Base-by-base conservation (phyloP, 1,139 yeast genomes). In the Pichia cactophila region DNA sequence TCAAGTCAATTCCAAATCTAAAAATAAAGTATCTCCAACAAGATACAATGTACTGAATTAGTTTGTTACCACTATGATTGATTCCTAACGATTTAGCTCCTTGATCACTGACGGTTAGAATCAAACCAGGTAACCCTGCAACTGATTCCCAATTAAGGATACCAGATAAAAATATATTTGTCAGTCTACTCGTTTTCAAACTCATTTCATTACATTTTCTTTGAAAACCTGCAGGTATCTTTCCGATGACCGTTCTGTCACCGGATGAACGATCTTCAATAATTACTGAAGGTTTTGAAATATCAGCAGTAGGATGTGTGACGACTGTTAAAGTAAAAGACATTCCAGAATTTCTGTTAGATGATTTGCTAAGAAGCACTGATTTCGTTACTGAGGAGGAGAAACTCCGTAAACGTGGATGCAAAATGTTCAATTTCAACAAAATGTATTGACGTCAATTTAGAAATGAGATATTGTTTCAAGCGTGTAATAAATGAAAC, bases 11-110 rank as follows among this genome's bases (percentile, higher is more conserved):
- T 3, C 94, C 94, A 57, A 81, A 78, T 57, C 96, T 76, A 64
- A 86, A 88, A n/a, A 89, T 88, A 67, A 90, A 90, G 55, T 81
- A 81, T 56, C 96, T 73, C 96, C 97, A 89, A 0, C 92, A 79
- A 4, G 89, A 76, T 20, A 83, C 78, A 44, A 79, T 72, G 65
- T 78, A 84, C 42, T 75, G 71, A 35, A 75, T 58, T 31, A 81
- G 58, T 42, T 69, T 64, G 33, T 53, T 55, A 26, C 80, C 81
- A 43, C 63, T 56, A 45, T 79, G 74, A 49, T 66, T 69, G 2
- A 83, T 55, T 8, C 63, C 63, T 31, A 80, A 55, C 8, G 72
- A 66, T 44, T 75, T 75, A 49, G 77, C 75, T 1, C 90, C 90
- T 54, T 87, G 85, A 58, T 88, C 97, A 48, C 89, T 82, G n/a